phyloP scores from a whole-genome alignment of 1,139 yeast genomes.

The Yamadazyma oceani region DNA sequence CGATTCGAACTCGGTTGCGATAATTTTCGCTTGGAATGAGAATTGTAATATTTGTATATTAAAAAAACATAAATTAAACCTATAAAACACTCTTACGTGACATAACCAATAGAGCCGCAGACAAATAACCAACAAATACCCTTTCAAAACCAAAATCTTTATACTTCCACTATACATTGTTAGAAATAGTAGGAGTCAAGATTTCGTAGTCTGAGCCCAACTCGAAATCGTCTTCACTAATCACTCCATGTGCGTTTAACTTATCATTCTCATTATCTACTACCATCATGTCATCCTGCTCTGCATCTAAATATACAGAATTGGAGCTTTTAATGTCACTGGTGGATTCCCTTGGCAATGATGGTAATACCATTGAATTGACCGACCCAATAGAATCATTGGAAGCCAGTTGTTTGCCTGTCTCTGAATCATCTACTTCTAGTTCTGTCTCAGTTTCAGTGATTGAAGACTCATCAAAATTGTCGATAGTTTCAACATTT shows the following conservation, averaged over 20 bases:
- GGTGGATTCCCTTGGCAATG: constrained; percentile 31
- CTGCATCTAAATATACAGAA: constrained; percentile 28
- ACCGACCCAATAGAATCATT: constrained; percentile 20
- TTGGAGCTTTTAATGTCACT: constrained; percentile 12
- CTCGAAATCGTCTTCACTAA: constrained; percentile 21
- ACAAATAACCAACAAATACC: not conserved
- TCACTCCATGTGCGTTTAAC: constrained; percentile 10
- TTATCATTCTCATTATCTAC: constrained; percentile 22
- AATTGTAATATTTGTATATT: too few species aligned
- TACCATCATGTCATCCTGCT: constrained; percentile 18
- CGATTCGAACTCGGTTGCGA: not conserved
- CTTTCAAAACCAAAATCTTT: not conserved
- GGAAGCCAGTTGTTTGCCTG: constrained; percentile 1
- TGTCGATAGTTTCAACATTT: constrained; percentile 2
- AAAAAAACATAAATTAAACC: too few species aligned
- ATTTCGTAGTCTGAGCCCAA: constrained; percentile 41
- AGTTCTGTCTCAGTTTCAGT: constrained; percentile 7
- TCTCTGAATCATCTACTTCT: constrained; percentile 1
- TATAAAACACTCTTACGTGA: too few species aligned
- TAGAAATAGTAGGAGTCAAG: constrained; percentile 27
- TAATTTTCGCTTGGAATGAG: not conserved
- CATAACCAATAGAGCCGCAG: not conserved
- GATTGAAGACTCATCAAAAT: not conserved
- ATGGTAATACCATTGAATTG: constrained; percentile 37
- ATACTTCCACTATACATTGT: constrained; percentile 4